These are phyloP conservation scores for Wallacemonas sp. DNA, from an alignment of 208 protist genomes.

Conservation along the genomic window DNA sequence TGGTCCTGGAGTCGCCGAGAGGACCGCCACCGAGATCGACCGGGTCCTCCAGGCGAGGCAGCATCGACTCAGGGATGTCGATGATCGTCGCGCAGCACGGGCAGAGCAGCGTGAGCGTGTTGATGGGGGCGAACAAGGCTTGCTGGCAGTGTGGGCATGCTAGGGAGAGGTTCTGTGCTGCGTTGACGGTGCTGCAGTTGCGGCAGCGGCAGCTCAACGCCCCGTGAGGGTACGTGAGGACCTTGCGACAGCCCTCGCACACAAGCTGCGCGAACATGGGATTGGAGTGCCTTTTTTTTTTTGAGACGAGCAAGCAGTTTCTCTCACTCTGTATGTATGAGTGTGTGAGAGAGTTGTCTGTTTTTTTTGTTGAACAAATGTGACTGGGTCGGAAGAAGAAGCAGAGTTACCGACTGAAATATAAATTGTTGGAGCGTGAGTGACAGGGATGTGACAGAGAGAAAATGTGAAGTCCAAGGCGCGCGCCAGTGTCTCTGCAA, in stretches of 20 bases:
- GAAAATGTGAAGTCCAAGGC: no score
- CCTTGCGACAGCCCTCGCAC: slow-evolving; percentile 61
- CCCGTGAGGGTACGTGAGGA: slow-evolving; percentile 75
- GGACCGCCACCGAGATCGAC: slow-evolving; percentile 28
- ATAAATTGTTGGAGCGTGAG: no score
- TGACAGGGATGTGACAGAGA: no score
- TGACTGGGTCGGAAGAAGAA: no score
- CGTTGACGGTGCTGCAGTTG: slow-evolving; percentile 67
- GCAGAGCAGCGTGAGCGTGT: slow-evolving; percentile 68
- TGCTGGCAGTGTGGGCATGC: slow-evolving; percentile 45
- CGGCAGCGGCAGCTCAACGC: slow-evolving; percentile 75
- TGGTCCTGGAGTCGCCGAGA: slow-evolving; percentile 27
- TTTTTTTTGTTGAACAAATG: no score
- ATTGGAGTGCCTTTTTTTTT: no score
- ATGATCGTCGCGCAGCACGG: slow-evolving; percentile 76
- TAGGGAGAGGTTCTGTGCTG: slow-evolving; percentile 57
- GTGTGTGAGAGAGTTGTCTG: no score
- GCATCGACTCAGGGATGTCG: slow-evolving; percentile 68
- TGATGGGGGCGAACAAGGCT: slow-evolving; percentile 67
- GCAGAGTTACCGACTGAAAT: no score
- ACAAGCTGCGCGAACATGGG: slow-evolving; percentile 70
- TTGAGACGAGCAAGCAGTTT: no score
- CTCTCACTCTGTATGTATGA: no score
- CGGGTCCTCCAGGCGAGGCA: slow-evolving; percentile 54
- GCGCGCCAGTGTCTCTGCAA: no score